phyloP scores from a whole-genome alignment of 148 eudicot species.

The Pharnaceum exiguum region DNA sequence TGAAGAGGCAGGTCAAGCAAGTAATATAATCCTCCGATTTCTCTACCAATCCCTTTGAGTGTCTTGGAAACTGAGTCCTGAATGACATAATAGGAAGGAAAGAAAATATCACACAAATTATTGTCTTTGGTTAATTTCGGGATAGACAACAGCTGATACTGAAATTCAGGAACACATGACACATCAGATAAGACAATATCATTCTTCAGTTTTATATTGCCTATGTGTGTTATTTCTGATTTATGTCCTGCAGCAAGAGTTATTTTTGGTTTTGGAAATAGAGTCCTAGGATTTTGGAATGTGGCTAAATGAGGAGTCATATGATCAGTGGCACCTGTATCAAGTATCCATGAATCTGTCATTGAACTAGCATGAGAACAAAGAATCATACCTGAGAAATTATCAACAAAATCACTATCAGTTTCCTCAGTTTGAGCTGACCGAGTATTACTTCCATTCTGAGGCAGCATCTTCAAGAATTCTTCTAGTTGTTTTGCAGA shows the following conservation, averaged over 20 bases:
- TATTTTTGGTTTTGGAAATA: background rate
- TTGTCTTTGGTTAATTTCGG: background rate
- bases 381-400: background rate
- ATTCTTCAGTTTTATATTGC: background rate
- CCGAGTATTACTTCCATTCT: too few species aligned
- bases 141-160: background rate
- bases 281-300: too few species aligned
- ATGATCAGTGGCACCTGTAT: slow-evolving; percentile 1
- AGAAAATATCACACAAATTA: background rate
- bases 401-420: background rate
- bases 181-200: background rate
- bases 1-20: too few species aligned
- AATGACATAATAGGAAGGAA: background rate
- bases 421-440: background rate
- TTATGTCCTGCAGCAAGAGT: background rate
- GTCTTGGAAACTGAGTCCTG: background rate
- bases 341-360: background rate
- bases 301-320: background rate
- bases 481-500: slow-evolving; percentile 4
- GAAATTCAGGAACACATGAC: background rate
- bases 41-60: background rate
- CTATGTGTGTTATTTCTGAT: background rate
- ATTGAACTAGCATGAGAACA: background rate
- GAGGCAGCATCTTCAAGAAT: background rate
- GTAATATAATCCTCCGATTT: background rate